Percentiles rank a stretch among this genome's conserved stretches.
Evolutionary conservation across 2,329 filamentous ascomycete genomes (phyloP).

Genomic region (Fusarium algeriense): DNA sequence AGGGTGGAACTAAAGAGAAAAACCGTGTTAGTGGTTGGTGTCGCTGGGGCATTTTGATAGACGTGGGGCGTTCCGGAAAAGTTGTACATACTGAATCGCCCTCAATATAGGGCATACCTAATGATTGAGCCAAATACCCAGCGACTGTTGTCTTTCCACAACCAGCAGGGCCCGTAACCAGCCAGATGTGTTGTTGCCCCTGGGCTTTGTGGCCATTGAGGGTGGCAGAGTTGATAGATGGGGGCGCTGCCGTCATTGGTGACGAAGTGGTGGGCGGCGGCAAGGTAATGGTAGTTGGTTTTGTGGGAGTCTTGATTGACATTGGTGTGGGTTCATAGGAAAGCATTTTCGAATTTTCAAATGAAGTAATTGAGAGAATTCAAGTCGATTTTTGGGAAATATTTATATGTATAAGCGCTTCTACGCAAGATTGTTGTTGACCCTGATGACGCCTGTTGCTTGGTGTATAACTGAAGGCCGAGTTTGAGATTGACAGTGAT

Average conservation of each 20-base stretch:
- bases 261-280: conserved; percentile 40
- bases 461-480: conserved; percentile 16
- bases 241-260: conserved; percentile 38
- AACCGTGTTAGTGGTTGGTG: conserved; percentile 43
- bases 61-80: conserved; percentile 15
- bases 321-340: conserved; percentile 62
- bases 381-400: conserved; percentile 10
- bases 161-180: conserved; percentile 82
- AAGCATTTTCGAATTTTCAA: conserved; percentile 57
- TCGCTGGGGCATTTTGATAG: conserved; percentile 1
- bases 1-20: conserved; percentile 73
- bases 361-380: conserved; percentile 4
- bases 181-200: conserved; percentile 77
- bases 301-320: conserved; percentile 57
- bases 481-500: conserved; percentile 25
- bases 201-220: conserved; percentile 48
- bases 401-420: conserved; percentile 1
- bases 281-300: conserved; percentile 44
- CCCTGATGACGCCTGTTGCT: conserved; percentile 29
- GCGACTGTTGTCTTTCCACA: conserved; percentile 85
- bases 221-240: conserved; percentile 48
- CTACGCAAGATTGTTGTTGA: conserved; percentile 10
- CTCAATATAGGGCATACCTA: conserved; percentile 79
- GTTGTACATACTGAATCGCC: conserved; percentile 75
- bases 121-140: conserved; percentile 69